phyloP scores from a whole-genome alignment of 352 stramenopile species.

The Phytophthora cactorum region DNA sequence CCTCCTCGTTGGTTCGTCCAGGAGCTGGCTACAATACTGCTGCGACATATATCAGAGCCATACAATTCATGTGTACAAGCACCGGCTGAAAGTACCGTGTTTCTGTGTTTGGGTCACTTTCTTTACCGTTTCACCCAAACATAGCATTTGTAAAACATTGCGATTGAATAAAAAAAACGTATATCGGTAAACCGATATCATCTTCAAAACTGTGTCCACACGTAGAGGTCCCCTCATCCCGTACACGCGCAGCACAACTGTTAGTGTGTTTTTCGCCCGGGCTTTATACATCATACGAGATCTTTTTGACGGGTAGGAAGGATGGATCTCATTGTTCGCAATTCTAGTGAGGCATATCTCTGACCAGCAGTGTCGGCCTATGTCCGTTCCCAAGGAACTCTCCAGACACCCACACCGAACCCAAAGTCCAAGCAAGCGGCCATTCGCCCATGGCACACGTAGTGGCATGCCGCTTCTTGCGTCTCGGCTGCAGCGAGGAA shows the following conservation, averaged over 20 bases:
- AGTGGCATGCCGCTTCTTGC: no score
- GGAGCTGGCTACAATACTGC: no score
- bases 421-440: no score
- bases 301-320: neutral
- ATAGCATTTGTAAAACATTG: slow-evolving; percentile 5
- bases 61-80: no score
- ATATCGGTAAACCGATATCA: slow-evolving; percentile 3
- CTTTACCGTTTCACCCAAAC: slow-evolving; percentile 1
- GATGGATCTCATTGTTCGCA: neutral
- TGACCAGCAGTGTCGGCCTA: neutral
- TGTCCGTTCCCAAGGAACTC: neutral
- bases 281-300: no score
- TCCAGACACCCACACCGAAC: neutral
- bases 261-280: neutral
- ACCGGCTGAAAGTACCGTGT: slow-evolving; percentile 4
- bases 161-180: neutral
- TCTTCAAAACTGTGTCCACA: neutral
- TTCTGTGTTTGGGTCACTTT: neutral
- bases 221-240: neutral
- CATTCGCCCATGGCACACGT: no score
- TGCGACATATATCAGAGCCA: no score
- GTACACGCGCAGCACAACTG: neutral
- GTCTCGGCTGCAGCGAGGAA: no score
- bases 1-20: no score
- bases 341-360: neutral